Evolutionary conservation across 2,329 filamentous ascomycete species (phyloP), one percentile per base, ranked within the genome.

Genomic region (Colletotrichum caudatum): DNA sequence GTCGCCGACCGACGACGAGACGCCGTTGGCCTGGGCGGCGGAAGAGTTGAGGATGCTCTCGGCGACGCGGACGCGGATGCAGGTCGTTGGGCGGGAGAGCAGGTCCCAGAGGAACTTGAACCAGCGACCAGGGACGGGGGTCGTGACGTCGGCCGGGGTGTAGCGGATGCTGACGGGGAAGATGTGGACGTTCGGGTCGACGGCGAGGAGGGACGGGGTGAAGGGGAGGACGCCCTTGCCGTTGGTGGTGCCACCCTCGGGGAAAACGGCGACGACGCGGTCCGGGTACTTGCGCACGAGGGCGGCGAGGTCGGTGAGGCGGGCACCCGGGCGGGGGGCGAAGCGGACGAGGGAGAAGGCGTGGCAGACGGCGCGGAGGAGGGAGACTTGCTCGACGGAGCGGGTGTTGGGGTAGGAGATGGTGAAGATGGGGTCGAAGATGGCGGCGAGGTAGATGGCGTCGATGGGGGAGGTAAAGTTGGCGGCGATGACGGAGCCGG

Each of bases 381-480:
- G 89, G 4, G 92, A 92, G 58, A 98, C 89, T 57, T 87, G 92
- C 76, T 92, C 90, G 35, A 99, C 92, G 71, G 91, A 89, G 58
- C 90, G 88, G 3, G 90, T 92, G 71, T 86, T 84, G 0, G 95
- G 94, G 80, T 94, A 98, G 0, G 92, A 94, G 57, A 93, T 85
- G 14, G 94, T 97, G 83, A 99, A 98, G 80, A 99, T 88, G 3
- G 96, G 96, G 80, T 98, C 94, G 84, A 98, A 99, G 78, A 98
- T 94, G 74, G 94, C 95, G 71, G 96, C 94, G 33, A 99, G 90
- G 81, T 98, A 99, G 68, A 99, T 85, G 20, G 94, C 92, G 80
- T 99, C 96, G 79, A 99, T 89, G 11, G 96, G 96, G 12, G 93
- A 97, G 44, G 95, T 98, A 80, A 95, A 96, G 73, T 94, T 96